Evolutionary conservation across 768 basidiomycete species (phyloP).

Genomic region (Thelephora aurantiotincta): DNA sequence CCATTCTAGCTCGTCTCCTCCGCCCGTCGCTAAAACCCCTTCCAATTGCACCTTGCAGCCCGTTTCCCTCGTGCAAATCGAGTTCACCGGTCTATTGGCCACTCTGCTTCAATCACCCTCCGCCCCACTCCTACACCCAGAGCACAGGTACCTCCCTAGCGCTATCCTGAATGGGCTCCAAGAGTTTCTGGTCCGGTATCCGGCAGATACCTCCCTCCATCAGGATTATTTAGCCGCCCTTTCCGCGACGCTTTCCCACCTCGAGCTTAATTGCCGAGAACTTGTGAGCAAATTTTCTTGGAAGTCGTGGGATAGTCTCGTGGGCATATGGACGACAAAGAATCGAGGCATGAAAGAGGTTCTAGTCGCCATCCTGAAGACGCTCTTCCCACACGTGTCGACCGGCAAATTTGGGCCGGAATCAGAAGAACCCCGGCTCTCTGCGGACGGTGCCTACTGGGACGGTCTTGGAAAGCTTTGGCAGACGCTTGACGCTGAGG

Average conservation of each 20-base stretch:
- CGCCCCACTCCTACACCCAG: conserved; percentile 39
- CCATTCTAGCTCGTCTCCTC: conserved; percentile 3
- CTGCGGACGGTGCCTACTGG: conserved; percentile 25
- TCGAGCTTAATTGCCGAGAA: conserved; percentile 62
- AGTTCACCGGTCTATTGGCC: conserved; percentile 52
- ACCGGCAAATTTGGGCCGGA: conserved; percentile 8
- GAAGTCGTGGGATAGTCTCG: conserved; percentile 45
- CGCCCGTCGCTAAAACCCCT: conserved; percentile 5
- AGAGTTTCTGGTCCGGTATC: conserved; percentile 52
- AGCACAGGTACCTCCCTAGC: conserved; percentile 26
- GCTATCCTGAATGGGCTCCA: conserved; percentile 45
- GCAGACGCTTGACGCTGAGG: conserved; percentile 45
- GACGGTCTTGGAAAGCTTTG: conserved; percentile 39
- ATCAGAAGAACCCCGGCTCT: conserved; percentile 6
- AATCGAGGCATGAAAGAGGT: conserved; percentile 66
- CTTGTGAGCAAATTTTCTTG: conserved; percentile 48
- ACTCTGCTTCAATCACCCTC: conserved; percentile 42
- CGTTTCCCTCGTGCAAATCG: conserved; percentile 47
- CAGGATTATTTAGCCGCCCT: conserved; percentile 59
- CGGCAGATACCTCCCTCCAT: conserved; percentile 66
- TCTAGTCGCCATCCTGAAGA: conserved; percentile 56
- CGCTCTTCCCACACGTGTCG: conserved; percentile 48
- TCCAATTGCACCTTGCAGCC: conserved; percentile 12
- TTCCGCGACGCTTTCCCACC: conserved; percentile 52
- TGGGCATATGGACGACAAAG: conserved; percentile 70